These are phyloP conservation scores for Nidularia pulvinata DNA, from an alignment of 768 basidiomycete species.

Conservation along the genomic window DNA sequence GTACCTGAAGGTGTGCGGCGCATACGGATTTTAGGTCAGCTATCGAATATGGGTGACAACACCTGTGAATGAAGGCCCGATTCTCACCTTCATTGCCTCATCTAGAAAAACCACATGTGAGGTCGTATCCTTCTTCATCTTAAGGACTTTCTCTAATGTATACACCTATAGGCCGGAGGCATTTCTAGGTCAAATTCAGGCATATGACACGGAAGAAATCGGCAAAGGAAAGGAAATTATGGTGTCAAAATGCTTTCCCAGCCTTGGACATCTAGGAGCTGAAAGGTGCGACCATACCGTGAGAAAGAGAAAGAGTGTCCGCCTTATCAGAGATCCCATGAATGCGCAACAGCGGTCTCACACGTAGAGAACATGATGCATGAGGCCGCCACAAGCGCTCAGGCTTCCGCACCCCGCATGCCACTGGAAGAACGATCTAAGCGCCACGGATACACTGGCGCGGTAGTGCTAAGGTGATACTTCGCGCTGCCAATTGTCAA, in stretches of 20 bases:
- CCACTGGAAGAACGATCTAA: too few species aligned
- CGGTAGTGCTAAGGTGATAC: too few species aligned
- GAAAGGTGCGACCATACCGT: too few species aligned
- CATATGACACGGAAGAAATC: not conserved
- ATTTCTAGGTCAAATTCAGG: not conserved
- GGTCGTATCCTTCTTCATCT: constrained; percentile 81
- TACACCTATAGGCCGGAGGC: constrained; percentile 63
- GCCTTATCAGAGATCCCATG: not conserved
- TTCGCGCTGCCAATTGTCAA: too few species aligned
- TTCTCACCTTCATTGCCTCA: constrained; percentile 84
- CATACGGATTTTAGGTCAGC: too few species aligned
- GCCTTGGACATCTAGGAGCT: too few species aligned
- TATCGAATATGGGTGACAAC: not conserved
- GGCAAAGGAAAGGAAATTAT: too few species aligned
- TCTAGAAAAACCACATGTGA: constrained; percentile 85
- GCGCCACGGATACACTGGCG: too few species aligned
- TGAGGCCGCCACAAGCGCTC: not conserved
- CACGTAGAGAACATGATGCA: not conserved
- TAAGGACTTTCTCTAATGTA: constrained; percentile 91
- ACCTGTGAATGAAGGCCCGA: not conserved
- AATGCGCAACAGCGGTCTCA: not conserved
- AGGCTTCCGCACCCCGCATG: not conserved
- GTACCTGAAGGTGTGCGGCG: constrained; percentile 40
- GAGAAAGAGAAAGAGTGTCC: too few species aligned
- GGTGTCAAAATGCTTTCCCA: too few species aligned